These are phyloP conservation scores for Hypoxylon lienhwacheense DNA, from an alignment of 495 filamentous ascomycete genomes.

Conservation along the genomic window DNA sequence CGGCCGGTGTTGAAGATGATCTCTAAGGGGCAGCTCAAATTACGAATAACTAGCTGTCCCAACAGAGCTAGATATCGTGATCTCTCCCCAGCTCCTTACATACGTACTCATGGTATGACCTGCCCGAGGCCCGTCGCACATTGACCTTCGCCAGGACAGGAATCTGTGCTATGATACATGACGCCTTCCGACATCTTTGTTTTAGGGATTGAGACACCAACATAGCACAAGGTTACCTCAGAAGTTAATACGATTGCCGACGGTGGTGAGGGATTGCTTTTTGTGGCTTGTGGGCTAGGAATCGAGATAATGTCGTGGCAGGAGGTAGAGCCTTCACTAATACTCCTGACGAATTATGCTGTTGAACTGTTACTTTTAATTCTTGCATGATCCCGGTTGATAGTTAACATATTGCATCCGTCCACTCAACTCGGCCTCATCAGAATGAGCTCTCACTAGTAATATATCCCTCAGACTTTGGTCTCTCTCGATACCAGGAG, in stretches of 20 bases:
- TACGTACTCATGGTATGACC: neutral
- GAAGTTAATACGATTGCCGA: neutral
- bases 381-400: too few species aligned
- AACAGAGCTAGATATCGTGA: slow-evolving; percentile 3
- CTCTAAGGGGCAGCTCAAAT: neutral
- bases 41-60: neutral
- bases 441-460: too few species aligned
- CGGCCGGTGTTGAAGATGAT: too few species aligned
- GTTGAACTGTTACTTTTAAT: slow-evolving; percentile 2
- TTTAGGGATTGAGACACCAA: slow-evolving; percentile 1
- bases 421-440: too few species aligned
- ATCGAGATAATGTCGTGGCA: slow-evolving; percentile 25
- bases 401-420: too few species aligned
- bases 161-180: neutral
- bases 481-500: too few species aligned
- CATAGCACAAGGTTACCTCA: slow-evolving; percentile 2
- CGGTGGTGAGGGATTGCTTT: neutral
- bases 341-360: neutral
- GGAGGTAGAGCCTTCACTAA: neutral
- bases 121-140: neutral
- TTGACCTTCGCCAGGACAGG: neutral
- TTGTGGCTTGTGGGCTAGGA: slow-evolving; percentile 19
- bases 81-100: neutral
- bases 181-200: neutral
- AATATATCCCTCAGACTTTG: too few species aligned